Percentiles rank a stretch among this genome's conserved stretches.
These are phyloP conservation scores for Lasiodiplodia gonubiensis DNA, from an alignment of 2,329 filamentous ascomycete genomes.

Conservation along the genomic window DNA sequence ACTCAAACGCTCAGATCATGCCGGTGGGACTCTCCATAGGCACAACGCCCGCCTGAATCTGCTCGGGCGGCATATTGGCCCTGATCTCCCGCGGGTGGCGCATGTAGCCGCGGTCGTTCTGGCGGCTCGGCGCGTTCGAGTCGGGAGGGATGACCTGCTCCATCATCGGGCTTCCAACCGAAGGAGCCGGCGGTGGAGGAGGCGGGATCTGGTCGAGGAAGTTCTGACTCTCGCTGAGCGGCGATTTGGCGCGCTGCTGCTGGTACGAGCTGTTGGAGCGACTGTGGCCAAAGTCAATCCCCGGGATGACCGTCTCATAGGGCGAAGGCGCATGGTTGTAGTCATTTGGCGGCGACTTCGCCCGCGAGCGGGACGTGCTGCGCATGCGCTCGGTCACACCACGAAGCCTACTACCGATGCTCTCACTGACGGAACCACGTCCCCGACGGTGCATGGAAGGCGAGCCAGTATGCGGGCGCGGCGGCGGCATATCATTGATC, in stretches of 20 bases:
- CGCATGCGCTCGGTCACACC: slow-evolving; percentile 64
- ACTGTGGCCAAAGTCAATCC: slow-evolving; percentile 7
- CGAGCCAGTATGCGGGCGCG: slow-evolving; percentile 37
- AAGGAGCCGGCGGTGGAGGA: slow-evolving; percentile 40
- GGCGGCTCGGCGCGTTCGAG: slow-evolving; percentile 7
- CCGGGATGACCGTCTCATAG: slow-evolving; percentile 49
- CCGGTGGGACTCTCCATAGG: slow-evolving; percentile 38
- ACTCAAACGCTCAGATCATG: slow-evolving; percentile 37
- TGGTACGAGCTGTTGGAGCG: slow-evolving; percentile 31
- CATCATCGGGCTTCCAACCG: slow-evolving; percentile 36
- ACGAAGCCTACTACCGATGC: slow-evolving; percentile 57
- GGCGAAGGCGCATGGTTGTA: slow-evolving; percentile 39
- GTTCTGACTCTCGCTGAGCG: slow-evolving; percentile 34
- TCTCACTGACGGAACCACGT: slow-evolving; percentile 63
- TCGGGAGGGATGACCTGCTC: slow-evolving; percentile 51
- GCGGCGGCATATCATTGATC: slow-evolving; percentile 30
- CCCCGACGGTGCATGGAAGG: slow-evolving; percentile 58
- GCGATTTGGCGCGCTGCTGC: slow-evolving; percentile 34
- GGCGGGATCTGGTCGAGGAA: slow-evolving; percentile 43
- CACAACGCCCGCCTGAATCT: slow-evolving; percentile 51
- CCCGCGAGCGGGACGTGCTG: slow-evolving; percentile 60
- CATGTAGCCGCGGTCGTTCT: slow-evolving; percentile 35
- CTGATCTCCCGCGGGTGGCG: slow-evolving; percentile 54
- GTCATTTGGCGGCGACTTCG: slow-evolving; percentile 52
- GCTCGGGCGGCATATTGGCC: slow-evolving; percentile 57